Base-by-base conservation (phyloP, 441 rosid genomes). In the Gossypium schwendimanii region DNA sequence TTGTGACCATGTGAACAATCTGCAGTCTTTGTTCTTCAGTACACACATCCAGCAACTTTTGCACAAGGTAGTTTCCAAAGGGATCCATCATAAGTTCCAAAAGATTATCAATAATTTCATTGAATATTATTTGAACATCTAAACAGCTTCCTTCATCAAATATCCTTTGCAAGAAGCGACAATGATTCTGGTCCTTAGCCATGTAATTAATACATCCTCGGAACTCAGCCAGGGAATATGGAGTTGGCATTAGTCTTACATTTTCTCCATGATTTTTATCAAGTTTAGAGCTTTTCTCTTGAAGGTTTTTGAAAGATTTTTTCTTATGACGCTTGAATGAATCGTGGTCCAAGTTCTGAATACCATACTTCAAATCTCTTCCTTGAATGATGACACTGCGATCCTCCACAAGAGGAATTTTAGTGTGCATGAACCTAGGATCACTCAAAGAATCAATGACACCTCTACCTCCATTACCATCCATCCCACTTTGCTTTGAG, bases 131-230 rank as follows among this genome's bases (percentile, higher is more conserved):
- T 31, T 84, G 78, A 14, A 76, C 55, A 26, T 87, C 84, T 44
- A 63, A 64, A 49, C 69, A 63, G 0, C 84, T 73, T 79, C 98
- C 97, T 84, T 89, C 87, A 2, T 80, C 86, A 50, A 93, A 82
- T 45, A 89, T 54, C 69, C 83, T 85, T 73, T 91, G 98, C 57
- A 93, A 75, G 79, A 85, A 77, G 71, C 93, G 69, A 68, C 90
- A 93, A 70, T 89, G 95, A 68, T 85, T 81, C 78, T 91, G 97
- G 75, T 93, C 92, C 78, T 84, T 85, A 0, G 93, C 97, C 92
- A 91, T 80, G 54, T 73, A 55, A 73, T 73, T 76, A n/a, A 93
- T 81, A 65, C 76, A 79, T 72, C 91, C 92, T 11, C 80, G 82
- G 12, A 83, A 73, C 73, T 78, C 83, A 65, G 80, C 78, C 87